phyloP scores from a whole-genome alignment of 257 asterid genomes.

The Ocimum tenuiflorum region DNA sequence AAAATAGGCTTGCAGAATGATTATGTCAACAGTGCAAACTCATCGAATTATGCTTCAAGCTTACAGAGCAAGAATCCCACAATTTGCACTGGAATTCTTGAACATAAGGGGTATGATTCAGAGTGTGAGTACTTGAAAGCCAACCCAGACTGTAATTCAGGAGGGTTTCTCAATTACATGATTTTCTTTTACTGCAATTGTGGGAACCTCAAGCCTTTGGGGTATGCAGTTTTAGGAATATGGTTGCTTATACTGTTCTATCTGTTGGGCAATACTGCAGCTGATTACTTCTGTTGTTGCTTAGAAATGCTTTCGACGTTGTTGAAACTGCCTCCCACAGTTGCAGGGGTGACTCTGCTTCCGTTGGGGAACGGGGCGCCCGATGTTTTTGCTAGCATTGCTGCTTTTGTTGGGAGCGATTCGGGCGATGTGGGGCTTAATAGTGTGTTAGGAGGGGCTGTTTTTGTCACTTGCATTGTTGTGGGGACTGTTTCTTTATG shows the following conservation, averaged over 20 bases:
- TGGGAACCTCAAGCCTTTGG: constrained; percentile 28
- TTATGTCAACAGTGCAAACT: constrained; percentile 16
- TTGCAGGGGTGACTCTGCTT: constrained; percentile 84
- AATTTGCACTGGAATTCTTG: constrained; percentile 48
- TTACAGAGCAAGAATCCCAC: constrained; percentile 1
- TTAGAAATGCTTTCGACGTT: constrained; percentile 53
- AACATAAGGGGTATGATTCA: constrained; percentile 39
- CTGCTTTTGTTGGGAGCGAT: constrained; percentile 56
- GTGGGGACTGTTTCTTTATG: constrained; percentile 55
- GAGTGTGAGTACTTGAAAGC: constrained; percentile 54
- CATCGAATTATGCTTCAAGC: background rate
- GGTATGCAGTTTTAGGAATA: constrained; percentile 38
- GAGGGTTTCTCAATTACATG: constrained; percentile 55
- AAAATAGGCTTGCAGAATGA: background rate
- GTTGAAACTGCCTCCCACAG: constrained; percentile 58
- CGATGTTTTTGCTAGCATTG: constrained; percentile 79
- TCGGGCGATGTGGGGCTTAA: constrained; percentile 75
- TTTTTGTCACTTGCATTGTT: constrained; percentile 71
- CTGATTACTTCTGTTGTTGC: constrained; percentile 70
- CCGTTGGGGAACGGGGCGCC: constrained; percentile 91
- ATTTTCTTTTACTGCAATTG: constrained; percentile 64
- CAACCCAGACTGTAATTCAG: constrained; percentile 56
- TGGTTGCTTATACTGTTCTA: constrained; percentile 69
- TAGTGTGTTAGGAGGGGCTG: constrained; percentile 83
- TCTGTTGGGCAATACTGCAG: constrained; percentile 76